phyloP scores from a whole-genome alignment of 306 rosid species.

The Casuarina cunninghamiana region DNA sequence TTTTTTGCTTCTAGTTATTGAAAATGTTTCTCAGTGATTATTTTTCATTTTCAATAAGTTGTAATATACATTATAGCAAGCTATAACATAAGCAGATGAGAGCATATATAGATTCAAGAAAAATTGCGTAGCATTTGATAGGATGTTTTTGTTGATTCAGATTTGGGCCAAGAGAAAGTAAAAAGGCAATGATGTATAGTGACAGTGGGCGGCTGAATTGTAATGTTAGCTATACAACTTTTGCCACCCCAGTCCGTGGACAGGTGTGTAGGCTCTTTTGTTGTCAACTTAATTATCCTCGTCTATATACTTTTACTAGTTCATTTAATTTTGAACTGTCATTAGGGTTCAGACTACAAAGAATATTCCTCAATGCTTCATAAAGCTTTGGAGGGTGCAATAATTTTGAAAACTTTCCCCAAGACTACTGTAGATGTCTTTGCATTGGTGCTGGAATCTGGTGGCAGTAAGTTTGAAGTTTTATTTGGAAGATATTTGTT shows the following conservation, averaged over 20 bases:
- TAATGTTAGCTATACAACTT: constrained; percentile 74
- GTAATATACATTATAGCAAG: constrained; percentile 2
- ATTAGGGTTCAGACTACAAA: constrained; percentile 77
- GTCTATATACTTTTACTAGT: constrained; percentile 3
- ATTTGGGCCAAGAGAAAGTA: constrained; percentile 98
- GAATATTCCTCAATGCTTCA: constrained; percentile 84
- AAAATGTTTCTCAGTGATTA: neutral
- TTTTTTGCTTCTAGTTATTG: too few species aligned
- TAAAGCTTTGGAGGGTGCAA: constrained; percentile 93
- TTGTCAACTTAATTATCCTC: constrained; percentile 5
- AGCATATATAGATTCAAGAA: neutral
- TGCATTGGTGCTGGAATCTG: constrained; percentile 93
- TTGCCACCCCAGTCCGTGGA: constrained; percentile 82
- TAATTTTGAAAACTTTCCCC: constrained; percentile 83
- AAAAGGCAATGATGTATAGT: constrained; percentile 94
- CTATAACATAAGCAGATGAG: neutral
- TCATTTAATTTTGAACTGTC: constrained; percentile 29
- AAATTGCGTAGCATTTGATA: neutral
- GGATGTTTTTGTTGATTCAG: constrained; percentile 38
- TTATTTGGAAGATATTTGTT: neutral
- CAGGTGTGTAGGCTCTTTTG: constrained; percentile 48
- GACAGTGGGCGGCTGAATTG: constrained; percentile 89
- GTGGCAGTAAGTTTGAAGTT: constrained; percentile 75
- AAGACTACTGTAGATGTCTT: constrained; percentile 95
- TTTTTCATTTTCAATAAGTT: neutral